Base-by-base conservation (phyloP, 129 eudicot genomes). In the Flaveria robusta region DNA sequence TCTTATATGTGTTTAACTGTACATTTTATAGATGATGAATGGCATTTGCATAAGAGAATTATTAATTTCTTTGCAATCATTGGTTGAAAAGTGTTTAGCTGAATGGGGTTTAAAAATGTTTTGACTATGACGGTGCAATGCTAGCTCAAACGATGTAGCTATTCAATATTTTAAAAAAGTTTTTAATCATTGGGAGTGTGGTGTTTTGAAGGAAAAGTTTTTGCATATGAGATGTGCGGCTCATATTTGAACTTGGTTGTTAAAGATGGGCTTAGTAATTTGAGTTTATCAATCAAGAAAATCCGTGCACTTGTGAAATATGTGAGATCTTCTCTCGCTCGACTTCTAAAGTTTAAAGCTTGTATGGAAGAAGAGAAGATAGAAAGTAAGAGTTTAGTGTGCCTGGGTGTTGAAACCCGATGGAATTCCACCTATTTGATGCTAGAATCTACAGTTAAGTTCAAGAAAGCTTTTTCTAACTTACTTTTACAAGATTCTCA, bases 191-290 rank as follows among this genome's bases (percentile, higher is more conserved):
- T 22, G 39, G 22, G 74, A 46, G 12, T 70, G 60, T 70, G 39
- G 74, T 43, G 47, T 70, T 19, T 45, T 70, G 26, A 27, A 70
- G 10, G 74, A 59, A 5, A 24, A 11, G 20, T 47, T 8, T 24
- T 70, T 70, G 13, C 62, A 47, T 5, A 49, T 70, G 75, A 70
- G 60, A 51, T 71, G 16, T 50, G 65, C 16, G 5, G 24, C 71
- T 13, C 71, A 66, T 41, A 31, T 66, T 66, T 41, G 11, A 66
- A 58, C 10, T 45, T 68, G 11, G 73, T 45, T 20, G 73, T 68
- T 5, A 45, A 22, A 24, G 73, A 43, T 43, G 56, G 73, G 20
- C 22, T 68, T 11, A 11, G 10, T 6, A 15, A 23, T 23, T 4
- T 22, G 0, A 23, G 8, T 69, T 14, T 7, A 6, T 69, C 45